Conservation (phyloP, 1,284 basidiomycete genomes). For the Boletellus deceptivus region DNA sequence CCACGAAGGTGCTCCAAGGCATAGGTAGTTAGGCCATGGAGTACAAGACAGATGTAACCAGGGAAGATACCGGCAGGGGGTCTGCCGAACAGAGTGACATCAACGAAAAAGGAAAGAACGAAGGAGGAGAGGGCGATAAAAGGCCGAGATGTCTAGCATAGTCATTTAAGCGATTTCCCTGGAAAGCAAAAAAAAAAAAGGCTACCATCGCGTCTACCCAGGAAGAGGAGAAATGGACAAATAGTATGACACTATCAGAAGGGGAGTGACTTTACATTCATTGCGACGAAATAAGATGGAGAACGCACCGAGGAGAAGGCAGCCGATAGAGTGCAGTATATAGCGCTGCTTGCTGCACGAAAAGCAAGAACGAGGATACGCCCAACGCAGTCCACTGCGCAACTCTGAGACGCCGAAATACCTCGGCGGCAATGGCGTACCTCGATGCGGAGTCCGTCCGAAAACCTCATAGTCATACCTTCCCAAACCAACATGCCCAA, state of each 20-base stretch:
- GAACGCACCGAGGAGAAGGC: slow-evolving; percentile 57
- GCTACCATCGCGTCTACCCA: slow-evolving; percentile 57
- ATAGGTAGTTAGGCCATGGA: slow-evolving; percentile 57
- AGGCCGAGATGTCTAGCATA: slow-evolving; percentile 43
- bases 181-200: slow-evolving; percentile 44
- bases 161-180: neutral
- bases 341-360: slow-evolving; percentile 61
- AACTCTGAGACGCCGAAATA: slow-evolving; percentile 10
- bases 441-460: slow-evolving; percentile 55
- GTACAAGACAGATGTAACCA: slow-evolving; percentile 60
- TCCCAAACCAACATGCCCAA: slow-evolving; percentile 61
- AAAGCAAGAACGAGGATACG: slow-evolving; percentile 62
- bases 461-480: slow-evolving; percentile 48
- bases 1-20: slow-evolving; percentile 61
- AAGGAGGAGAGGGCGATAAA: slow-evolving; percentile 46
- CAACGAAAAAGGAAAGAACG: slow-evolving; percentile 49
- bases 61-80: slow-evolving; percentile 49
- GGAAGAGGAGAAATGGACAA: slow-evolving; percentile 63
- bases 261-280: neutral
- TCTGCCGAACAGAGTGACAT: slow-evolving; percentile 48
- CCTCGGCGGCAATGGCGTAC: slow-evolving; percentile 36
- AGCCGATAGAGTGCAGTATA: slow-evolving; percentile 65
- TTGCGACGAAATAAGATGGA: neutral
- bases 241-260: slow-evolving; percentile 55
- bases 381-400: slow-evolving; percentile 68